Evolutionary conservation across 176 grass and related monocot species (phyloP).

Genomic region (Avena insularis): DNA sequence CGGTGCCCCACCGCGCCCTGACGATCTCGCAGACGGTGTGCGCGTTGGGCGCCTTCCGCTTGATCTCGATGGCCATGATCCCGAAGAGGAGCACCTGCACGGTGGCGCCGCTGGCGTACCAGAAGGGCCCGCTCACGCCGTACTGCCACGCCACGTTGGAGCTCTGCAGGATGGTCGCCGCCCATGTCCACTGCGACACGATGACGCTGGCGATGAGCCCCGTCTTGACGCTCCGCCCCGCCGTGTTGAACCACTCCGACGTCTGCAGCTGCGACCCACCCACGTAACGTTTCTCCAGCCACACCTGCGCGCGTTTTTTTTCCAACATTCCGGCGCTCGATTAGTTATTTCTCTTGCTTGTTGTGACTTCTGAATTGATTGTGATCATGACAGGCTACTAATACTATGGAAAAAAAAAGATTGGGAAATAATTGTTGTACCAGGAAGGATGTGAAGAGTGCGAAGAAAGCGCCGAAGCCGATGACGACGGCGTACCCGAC

Average conservation of each 20-base stretch:
- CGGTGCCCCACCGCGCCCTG: slow-evolving; percentile 50
- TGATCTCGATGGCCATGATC: slow-evolving; percentile 85
- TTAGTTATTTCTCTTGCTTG: not conserved
- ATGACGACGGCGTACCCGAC: slow-evolving; percentile 78
- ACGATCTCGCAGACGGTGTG: slow-evolving; percentile 88
- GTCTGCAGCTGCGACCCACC: slow-evolving; percentile 59
- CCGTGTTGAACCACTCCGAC: slow-evolving; percentile 90
- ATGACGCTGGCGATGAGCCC: slow-evolving; percentile 83
- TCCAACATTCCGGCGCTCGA: not conserved
- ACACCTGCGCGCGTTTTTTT: slow-evolving; percentile 50
- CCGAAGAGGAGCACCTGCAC: slow-evolving; percentile 86
- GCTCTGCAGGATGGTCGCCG: slow-evolving; percentile 87
- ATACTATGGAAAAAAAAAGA: too few relatives aligned
- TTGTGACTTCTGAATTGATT: not conserved
- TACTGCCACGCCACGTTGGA: slow-evolving; percentile 85
- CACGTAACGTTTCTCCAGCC: slow-evolving; percentile 75
- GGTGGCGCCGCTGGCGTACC: slow-evolving; percentile 81
- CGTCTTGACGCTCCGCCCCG: slow-evolving; percentile 78
- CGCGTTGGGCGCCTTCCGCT: slow-evolving; percentile 76
- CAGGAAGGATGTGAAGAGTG: slow-evolving; percentile 46
- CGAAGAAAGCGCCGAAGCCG: slow-evolving; percentile 87
- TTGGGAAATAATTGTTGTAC: not conserved
- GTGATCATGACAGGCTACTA: not conserved
- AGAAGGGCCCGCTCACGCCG: slow-evolving; percentile 80
- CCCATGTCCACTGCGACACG: slow-evolving; percentile 88